phyloP scores from a whole-genome alignment of 768 basidiomycete species.

The Leccinellum luteum region DNA sequence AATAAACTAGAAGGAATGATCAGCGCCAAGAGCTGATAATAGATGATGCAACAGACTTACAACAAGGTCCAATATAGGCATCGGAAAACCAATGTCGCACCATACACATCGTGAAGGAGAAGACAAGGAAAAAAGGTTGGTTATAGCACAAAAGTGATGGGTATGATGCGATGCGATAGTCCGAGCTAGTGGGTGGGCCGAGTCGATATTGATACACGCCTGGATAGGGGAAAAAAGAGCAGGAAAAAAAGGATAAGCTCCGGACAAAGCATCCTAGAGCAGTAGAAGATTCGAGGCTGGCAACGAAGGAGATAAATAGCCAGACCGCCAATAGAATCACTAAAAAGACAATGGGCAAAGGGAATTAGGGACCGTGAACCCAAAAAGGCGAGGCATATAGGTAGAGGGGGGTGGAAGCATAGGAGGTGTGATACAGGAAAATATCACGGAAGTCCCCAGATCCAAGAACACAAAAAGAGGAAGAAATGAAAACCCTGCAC shows the following conservation, averaged over 20 bases:
- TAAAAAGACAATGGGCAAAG: conserved; percentile 27
- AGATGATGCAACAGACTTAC: conserved; percentile 9
- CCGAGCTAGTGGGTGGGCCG: conserved; percentile 26
- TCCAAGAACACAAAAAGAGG: conserved; percentile 39
- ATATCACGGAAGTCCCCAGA: conserved; percentile 36
- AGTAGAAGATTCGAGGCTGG: conserved; percentile 1
- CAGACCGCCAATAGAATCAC: conserved; percentile 17
- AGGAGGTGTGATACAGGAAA: conserved; percentile 13
- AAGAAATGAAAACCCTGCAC: conserved; percentile 29
- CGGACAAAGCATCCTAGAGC: not conserved
- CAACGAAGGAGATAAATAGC: conserved; percentile 18
- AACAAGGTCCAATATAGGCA: conserved; percentile 27
- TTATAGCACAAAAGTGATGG: conserved; percentile 26
- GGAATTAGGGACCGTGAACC: conserved; percentile 25
- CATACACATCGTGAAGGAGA: conserved; percentile 28
- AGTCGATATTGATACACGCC: conserved; percentile 35
- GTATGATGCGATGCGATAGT: conserved; percentile 35
- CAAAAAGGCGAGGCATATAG: conserved; percentile 20
- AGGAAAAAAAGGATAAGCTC: not conserved
- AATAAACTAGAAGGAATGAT: conserved; percentile 17
- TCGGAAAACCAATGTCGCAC: conserved; percentile 33
- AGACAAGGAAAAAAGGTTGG: not conserved
- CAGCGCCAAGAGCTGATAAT: conserved; percentile 1
- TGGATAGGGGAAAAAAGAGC: not conserved
- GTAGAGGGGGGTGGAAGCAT: conserved; percentile 13